These are phyloP conservation scores for Penicillium manginii DNA, from an alignment of 495 filamentous ascomycete species.

Conservation along the genomic window DNA sequence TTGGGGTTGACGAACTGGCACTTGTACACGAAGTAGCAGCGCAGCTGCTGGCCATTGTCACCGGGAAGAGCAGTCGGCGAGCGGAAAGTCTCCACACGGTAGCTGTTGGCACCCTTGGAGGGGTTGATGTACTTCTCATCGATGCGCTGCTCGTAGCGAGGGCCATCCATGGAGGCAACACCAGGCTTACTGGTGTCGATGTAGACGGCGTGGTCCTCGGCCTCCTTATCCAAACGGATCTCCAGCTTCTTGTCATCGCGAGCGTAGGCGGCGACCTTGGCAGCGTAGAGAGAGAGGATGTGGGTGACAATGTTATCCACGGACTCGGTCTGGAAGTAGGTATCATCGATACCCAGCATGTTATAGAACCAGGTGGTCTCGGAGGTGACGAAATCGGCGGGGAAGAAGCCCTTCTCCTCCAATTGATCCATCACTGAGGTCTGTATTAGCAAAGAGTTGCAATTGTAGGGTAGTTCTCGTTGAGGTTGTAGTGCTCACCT, in stretches of 20 bases:
- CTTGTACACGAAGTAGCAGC: constrained; percentile 98
- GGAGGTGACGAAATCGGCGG: constrained; percentile 75
- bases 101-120: constrained; percentile 66
- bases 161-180: constrained; percentile 70
- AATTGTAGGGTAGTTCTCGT: background rate
- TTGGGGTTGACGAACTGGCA: constrained; percentile 83
- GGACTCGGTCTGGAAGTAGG: constrained; percentile 95
- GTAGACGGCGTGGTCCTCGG: constrained; percentile 93
- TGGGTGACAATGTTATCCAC: constrained; percentile 88
- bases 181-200: constrained; percentile 96
- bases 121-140: constrained; percentile 91
- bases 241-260: constrained; percentile 92
- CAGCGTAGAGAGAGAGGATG: constrained; percentile 94
- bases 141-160: constrained; percentile 89
- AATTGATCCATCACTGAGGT: constrained; percentile 69
- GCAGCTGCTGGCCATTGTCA: constrained; percentile 74
- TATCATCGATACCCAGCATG: constrained; percentile 95
- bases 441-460: background rate
- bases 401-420: constrained; percentile 84
- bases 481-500: constrained; percentile 54
- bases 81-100: constrained; percentile 95
- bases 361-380: constrained; percentile 98
- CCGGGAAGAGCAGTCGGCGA: constrained; percentile 75
- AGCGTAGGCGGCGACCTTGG: constrained; percentile 93
- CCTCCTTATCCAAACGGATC: constrained; percentile 94